These are phyloP conservation scores for Ustilago bromivora DNA, from an alignment of 1,284 basidiomycete species.

Conservation along the genomic window DNA sequence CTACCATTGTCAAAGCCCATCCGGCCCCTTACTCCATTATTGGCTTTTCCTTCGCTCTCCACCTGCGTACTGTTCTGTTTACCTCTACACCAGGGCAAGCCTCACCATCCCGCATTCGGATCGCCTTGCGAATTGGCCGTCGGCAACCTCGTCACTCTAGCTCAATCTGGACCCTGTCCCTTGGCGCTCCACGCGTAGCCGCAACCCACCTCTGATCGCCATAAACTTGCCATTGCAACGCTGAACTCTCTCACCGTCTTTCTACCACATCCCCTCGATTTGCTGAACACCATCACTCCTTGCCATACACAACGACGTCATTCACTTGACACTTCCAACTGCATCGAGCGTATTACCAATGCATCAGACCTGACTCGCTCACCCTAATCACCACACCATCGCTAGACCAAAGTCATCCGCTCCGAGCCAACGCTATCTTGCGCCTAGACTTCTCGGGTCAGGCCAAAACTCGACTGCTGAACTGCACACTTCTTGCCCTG, in stretches of 20 bases:
- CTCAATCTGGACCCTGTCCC: background rate
- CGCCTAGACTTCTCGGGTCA: background rate
- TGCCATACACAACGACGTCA: background rate
- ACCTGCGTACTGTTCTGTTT: background rate
- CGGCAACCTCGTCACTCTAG: background rate
- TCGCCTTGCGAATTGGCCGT: background rate
- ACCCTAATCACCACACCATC: background rate
- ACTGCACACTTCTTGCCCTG: background rate
- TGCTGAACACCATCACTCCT: background rate
- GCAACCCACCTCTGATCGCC: background rate
- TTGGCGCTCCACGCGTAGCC: background rate
- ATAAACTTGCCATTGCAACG: background rate
- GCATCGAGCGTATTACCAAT: background rate
- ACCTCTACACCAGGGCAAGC: background rate
- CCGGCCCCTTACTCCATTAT: background rate
- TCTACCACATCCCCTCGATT: background rate
- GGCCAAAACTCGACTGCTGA: background rate
- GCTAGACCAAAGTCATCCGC: background rate
- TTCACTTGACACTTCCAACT: background rate
- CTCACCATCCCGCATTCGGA: background rate
- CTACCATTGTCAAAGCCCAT: conserved; percentile 1
- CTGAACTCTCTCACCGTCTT: background rate
- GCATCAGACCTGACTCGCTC: background rate
- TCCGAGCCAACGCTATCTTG: background rate
- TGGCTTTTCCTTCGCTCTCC: background rate